phyloP scores from a whole-genome alignment of 1,139 yeast species.

The Candida dubliniensis region DNA sequence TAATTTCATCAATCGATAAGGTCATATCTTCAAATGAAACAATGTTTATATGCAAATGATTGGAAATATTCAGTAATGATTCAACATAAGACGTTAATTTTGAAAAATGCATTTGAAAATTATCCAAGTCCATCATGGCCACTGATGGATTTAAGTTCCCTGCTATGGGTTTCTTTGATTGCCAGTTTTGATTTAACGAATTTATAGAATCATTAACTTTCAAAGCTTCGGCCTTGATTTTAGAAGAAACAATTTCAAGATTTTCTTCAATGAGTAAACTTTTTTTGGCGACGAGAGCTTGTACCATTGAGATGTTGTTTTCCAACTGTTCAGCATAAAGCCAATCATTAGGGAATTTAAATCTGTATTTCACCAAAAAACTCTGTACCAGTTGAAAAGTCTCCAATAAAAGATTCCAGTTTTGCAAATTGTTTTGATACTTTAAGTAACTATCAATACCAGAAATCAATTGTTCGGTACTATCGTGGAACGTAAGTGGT shows the following conservation, averaged over 20 bases:
- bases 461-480: slow-evolving; percentile 18
- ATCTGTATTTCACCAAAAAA: slow-evolving; percentile 45
- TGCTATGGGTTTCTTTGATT: slow-evolving; percentile 34
- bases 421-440: slow-evolving; percentile 16
- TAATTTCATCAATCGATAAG: slow-evolving; percentile 48
- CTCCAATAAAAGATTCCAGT: slow-evolving; percentile 29
- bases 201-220: slow-evolving; percentile 37
- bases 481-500: slow-evolving; percentile 20
- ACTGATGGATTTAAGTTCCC: slow-evolving; percentile 41
- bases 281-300: slow-evolving; percentile 42
- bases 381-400: slow-evolving; percentile 43
- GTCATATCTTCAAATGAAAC: slow-evolving; percentile 28
- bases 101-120: slow-evolving; percentile 38
- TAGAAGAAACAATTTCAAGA: slow-evolving; percentile 40
- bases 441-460: slow-evolving; percentile 19
- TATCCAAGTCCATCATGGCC: slow-evolving; percentile 50
- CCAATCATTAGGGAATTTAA: slow-evolving; percentile 57
- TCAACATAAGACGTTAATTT: slow-evolving; percentile 18
- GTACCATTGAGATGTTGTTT: slow-evolving; percentile 46
- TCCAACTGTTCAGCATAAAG: slow-evolving; percentile 64
- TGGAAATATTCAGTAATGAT: slow-evolving; percentile 42
- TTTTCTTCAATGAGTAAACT: slow-evolving; percentile 42
- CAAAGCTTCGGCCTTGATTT: slow-evolving; percentile 41
- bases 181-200: slow-evolving; percentile 32
- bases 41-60: slow-evolving; percentile 40